Evolutionary conservation across 2,329 filamentous ascomycete genomes (phyloP).

Genomic region (Fusarium falciforme): DNA sequence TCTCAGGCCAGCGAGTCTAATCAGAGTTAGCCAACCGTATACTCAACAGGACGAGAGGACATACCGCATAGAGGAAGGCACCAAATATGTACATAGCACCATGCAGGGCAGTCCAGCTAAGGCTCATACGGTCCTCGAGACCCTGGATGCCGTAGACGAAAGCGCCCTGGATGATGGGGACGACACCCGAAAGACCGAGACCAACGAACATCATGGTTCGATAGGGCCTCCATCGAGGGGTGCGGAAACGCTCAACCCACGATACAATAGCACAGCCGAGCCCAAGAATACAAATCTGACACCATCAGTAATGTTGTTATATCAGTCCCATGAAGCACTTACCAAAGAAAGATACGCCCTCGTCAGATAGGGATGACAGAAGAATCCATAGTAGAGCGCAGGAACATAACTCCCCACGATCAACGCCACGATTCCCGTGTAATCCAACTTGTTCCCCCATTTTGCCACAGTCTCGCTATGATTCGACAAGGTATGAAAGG

Average conservation of each 20-base stretch:
- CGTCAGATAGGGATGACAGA: constrained; percentile 74
- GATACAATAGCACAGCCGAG: constrained; percentile 81
- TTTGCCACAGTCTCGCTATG: constrained; percentile 82
- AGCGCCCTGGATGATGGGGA: constrained; percentile 85
- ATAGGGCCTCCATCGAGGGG: constrained; percentile 84
- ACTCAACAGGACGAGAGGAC: constrained; percentile 44
- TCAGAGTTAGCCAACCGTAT: constrained; percentile 4
- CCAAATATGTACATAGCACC: constrained; percentile 88
- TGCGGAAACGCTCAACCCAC: constrained; percentile 84
- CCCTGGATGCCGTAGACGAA: constrained; percentile 72
- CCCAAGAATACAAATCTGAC: constrained; percentile 81
- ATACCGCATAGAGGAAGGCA: constrained; percentile 85
- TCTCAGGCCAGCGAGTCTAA: constrained; percentile 83
- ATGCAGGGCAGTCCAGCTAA: constrained; percentile 83
- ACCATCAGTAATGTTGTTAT: constrained; percentile 25
- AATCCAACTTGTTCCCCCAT: constrained; percentile 94
- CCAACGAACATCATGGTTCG: constrained; percentile 90
- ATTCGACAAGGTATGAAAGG: constrained; percentile 86
- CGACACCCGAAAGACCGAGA: constrained; percentile 84
- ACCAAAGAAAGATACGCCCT: constrained; percentile 81
- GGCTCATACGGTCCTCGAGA: constrained; percentile 79
- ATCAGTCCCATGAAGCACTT: constrained; percentile 44
- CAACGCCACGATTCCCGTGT: constrained; percentile 90
- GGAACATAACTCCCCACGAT: constrained; percentile 95
- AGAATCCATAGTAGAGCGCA: constrained; percentile 88